These are phyloP conservation scores for Monosporascus cannonballus DNA, from an alignment of 2,329 filamentous ascomycete species.

Conservation along the genomic window DNA sequence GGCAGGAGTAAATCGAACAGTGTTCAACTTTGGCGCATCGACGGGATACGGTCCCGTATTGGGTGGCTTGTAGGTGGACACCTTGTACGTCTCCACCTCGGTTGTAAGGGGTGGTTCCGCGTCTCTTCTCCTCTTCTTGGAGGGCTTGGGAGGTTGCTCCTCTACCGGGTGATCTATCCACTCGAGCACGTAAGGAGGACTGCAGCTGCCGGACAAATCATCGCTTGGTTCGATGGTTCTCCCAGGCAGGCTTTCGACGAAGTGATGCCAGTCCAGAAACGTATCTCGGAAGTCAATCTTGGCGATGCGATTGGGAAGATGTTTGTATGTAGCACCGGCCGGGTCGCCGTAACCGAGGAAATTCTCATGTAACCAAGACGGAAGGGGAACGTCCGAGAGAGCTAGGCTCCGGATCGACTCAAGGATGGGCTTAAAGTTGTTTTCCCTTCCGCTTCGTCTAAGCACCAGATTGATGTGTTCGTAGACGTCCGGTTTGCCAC, in stretches of 20 bases:
- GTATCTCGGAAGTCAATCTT: slow-evolving; percentile 89
- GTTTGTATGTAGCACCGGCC: slow-evolving; percentile 77
- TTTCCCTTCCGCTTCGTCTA: slow-evolving; percentile 78
- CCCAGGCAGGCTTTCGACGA: slow-evolving; percentile 83
- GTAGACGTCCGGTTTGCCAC: slow-evolving; percentile 74
- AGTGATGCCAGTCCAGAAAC: slow-evolving; percentile 91
- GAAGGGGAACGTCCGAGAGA: slow-evolving; percentile 77
- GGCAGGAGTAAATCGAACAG: slow-evolving; percentile 80
- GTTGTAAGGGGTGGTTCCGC: slow-evolving; percentile 59
- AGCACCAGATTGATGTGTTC: slow-evolving; percentile 79
- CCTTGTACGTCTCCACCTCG: slow-evolving; percentile 64
- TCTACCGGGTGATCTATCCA: slow-evolving; percentile 49
- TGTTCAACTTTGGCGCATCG: slow-evolving; percentile 76
- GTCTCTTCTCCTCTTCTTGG: slow-evolving; percentile 84
- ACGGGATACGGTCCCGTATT: slow-evolving; percentile 87
- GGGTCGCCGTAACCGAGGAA: slow-evolving; percentile 98
- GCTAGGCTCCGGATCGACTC: slow-evolving; percentile 86
- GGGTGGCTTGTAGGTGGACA: slow-evolving; percentile 83
- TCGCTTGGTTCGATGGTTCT: slow-evolving; percentile 77
- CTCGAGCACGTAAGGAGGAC: slow-evolving; percentile 82
- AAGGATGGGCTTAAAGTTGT: slow-evolving; percentile 93
- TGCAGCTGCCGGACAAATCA: slow-evolving; percentile 66
- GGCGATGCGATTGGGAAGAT: slow-evolving; percentile 69
- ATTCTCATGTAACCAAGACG: slow-evolving; percentile 90
- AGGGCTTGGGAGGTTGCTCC: slow-evolving; percentile 49